Evolutionary conservation across 2,329 filamentous ascomycete genomes (phyloP), one percentile per base, ranked within the genome.

Genomic region (Pestalotiopsis sp.): DNA sequence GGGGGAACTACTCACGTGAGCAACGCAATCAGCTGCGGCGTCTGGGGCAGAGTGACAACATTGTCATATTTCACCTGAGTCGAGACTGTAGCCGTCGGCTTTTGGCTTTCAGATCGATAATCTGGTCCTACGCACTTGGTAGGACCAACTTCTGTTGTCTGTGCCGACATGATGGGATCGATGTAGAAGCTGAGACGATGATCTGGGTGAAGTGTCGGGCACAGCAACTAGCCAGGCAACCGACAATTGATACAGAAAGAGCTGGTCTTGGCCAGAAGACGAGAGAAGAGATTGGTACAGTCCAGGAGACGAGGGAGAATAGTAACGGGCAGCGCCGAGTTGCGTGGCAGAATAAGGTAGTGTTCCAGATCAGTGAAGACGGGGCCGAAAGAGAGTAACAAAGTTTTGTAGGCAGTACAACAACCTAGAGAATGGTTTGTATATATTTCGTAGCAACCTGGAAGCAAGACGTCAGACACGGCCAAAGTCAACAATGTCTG

Each of bases 11-110:
- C 94, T 86, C 90, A 98, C 96, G 96, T 98, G 82, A 99, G 88
- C 73, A 99, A 89, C 73, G 96, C 95, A 83, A 99, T 99, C 73
- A 99, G 89, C 85, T 99, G 96, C 63, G 96, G 95, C 12, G 96
- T 98, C 83, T 98, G 96, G 38, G 93, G 89, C 60, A 99, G 86
- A 72, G 97, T 92, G 79, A 94, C 92, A 73, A 99, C 93, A 84
- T 97, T 98, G 71, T 94, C 91, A 76, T 94, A 91, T 59, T 90
- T 83, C 52, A 98, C 90, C 70, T 90, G 87, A 68, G 91, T 95
- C 13, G 96, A 99, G 57, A 98, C 92, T 2, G 95, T 98, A 13
- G 94, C 94, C 69, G 88, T 92, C 56, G 94, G 94, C 79, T 95
- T 97, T 79, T 95, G 89, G 73, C 88, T 90, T 70, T 91, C 88